Percentiles rank a stretch among this genome's conserved stretches.
Conservation (phyloP, 2,329 filamentous ascomycete genomes). For the Diaporthe helianthi region DNA sequence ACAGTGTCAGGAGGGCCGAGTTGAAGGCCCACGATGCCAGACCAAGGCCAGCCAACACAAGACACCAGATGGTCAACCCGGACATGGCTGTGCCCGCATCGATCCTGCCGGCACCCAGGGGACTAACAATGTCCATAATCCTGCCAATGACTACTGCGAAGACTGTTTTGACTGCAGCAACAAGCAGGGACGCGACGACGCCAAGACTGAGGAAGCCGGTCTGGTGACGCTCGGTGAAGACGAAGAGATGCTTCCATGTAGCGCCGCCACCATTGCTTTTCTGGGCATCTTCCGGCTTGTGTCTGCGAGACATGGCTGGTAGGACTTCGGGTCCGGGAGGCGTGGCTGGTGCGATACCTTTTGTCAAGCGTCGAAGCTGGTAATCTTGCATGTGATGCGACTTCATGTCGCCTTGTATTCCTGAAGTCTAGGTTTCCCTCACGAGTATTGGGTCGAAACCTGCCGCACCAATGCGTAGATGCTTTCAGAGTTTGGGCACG, state of each 20-base stretch:
- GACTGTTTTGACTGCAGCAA: slow-evolving; percentile 69
- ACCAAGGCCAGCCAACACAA: slow-evolving; percentile 70
- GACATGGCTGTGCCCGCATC: slow-evolving; percentile 58
- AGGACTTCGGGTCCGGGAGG: neutral
- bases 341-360: neutral
- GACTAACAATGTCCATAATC: slow-evolving; percentile 75
- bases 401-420: neutral
- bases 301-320: neutral
- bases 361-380: neutral
- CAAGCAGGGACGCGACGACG: slow-evolving; percentile 60
- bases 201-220: slow-evolving; percentile 60
- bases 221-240: slow-evolving; percentile 73
- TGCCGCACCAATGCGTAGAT: neutral
- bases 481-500: neutral
- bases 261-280: slow-evolving; percentile 31
- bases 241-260: slow-evolving; percentile 63
- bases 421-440: too few relatives aligned
- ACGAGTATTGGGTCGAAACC: neutral
- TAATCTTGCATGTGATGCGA: neutral
- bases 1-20: slow-evolving; percentile 70
- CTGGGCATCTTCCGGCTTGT: neutral
- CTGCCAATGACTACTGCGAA: slow-evolving; percentile 76
- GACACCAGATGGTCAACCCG: slow-evolving; percentile 64
- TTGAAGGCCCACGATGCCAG: slow-evolving; percentile 71
- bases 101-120: slow-evolving; percentile 65